Evolutionary conservation across 495 filamentous ascomycete genomes (phyloP).

Genomic region (Chaetomidium leptoderma): DNA sequence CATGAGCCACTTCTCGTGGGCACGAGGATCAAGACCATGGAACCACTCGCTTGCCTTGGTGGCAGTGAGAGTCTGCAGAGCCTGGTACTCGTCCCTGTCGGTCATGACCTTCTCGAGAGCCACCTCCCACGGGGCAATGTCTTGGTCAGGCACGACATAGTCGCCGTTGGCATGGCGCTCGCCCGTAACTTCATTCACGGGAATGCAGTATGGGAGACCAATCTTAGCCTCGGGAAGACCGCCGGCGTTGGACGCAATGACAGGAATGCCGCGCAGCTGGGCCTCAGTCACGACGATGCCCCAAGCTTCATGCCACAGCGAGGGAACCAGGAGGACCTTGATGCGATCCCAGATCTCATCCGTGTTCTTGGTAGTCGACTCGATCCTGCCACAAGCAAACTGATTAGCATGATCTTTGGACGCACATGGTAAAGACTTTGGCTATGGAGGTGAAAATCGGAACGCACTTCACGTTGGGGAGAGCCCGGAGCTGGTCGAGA

Average conservation of each 20-base stretch:
- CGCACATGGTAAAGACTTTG: not conserved
- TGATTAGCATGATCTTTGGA: not conserved
- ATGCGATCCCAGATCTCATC: constrained; percentile 34
- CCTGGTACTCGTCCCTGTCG: constrained; percentile 18
- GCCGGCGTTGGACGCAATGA: constrained; percentile 32
- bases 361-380: constrained; percentile 25
- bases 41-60: constrained; percentile 23
- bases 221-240: constrained; percentile 33
- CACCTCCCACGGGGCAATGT: constrained; percentile 23
- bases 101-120: constrained; percentile 23
- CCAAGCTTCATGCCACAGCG: constrained; percentile 34
- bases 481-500: constrained; percentile 12
- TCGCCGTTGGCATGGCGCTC: constrained; percentile 20
- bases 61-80: constrained; percentile 18
- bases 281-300: constrained; percentile 34
- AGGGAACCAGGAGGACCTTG: constrained; percentile 31
- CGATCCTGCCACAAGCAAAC: constrained; percentile 17
- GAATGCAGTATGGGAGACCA: constrained; percentile 27
- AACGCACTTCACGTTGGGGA: constrained; percentile 29
- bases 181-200: constrained; percentile 29
- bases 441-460: not conserved
- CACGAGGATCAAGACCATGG: constrained; percentile 15
- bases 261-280: constrained; percentile 34
- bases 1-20: constrained; percentile 31
- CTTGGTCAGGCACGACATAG: constrained; percentile 30